Evolutionary conservation across 306 rosid species (phyloP).

Genomic region (Cucumis melo): DNA sequence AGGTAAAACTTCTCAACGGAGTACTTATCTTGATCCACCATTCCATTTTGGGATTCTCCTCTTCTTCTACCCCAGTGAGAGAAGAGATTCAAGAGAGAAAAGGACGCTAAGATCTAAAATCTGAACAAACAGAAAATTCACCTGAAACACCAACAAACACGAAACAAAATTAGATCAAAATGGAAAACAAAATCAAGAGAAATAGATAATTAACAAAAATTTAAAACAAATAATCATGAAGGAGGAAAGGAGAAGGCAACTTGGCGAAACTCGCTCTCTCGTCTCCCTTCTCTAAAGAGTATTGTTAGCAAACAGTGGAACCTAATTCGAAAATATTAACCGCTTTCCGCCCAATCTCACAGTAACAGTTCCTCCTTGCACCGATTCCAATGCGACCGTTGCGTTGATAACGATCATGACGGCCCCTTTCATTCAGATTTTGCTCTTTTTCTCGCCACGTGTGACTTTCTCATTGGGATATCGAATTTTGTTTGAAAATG

Average conservation of each 20-base stretch:
- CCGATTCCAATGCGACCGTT: neutral
- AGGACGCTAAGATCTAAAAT: neutral
- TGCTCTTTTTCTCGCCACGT: neutral
- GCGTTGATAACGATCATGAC: neutral
- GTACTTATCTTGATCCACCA: conserved; percentile 34
- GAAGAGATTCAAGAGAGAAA: neutral
- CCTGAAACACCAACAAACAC: neutral
- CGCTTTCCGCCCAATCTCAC: neutral
- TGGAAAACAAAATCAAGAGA: neutral
- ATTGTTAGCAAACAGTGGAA: neutral
- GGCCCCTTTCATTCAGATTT: neutral
- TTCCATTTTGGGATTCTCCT: conserved; percentile 18
- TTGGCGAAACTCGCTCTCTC: neutral
- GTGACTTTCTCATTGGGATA: neutral
- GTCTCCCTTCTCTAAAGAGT: neutral
- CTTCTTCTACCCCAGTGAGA: neutral
- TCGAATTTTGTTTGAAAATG: neutral
- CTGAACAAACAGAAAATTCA: neutral
- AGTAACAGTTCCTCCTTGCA: neutral
- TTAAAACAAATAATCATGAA: neutral
- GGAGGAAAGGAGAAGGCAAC: neutral
- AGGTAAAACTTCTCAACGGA: conserved; percentile 29
- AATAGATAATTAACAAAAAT: neutral
- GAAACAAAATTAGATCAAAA: neutral
- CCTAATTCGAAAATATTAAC: neutral